These are phyloP conservation scores for Cornus suecica DNA, from an alignment of 148 eudicot genomes.

Conservation along the genomic window DNA sequence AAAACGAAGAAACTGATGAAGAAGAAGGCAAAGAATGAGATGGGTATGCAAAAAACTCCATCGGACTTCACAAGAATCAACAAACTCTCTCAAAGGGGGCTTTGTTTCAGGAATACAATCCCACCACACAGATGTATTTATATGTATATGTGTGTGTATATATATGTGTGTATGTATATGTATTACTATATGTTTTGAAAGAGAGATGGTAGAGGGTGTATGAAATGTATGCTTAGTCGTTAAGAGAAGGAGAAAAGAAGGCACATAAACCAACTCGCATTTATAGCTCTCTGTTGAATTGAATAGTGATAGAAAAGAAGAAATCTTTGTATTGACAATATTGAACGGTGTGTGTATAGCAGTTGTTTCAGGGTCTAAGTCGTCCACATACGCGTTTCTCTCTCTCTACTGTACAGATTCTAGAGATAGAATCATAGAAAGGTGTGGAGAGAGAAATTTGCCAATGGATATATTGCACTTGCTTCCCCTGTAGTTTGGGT, in stretches of 20 bases:
- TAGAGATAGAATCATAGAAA: background rate
- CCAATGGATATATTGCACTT: too few species aligned
- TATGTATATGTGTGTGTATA: constrained; percentile 2
- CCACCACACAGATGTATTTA: background rate
- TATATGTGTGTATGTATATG: background rate
- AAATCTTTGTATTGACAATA: too few species aligned
- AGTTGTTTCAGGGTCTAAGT: background rate
- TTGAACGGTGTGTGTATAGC: too few species aligned
- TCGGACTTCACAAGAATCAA: background rate
- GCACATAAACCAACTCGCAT: constrained; percentile 51
- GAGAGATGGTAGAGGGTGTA: background rate
- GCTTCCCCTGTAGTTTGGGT: too few species aligned
- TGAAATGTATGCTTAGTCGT: constrained; percentile 30
- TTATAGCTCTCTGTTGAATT: constrained; percentile 17
- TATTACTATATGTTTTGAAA: background rate
- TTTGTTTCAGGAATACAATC: background rate
- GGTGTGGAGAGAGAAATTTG: background rate
- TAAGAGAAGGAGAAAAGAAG: constrained; percentile 31
- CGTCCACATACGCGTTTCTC: constrained; percentile 19
- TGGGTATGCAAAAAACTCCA: constrained; percentile 57
- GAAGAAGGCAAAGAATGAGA: constrained; percentile 48
- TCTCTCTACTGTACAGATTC: background rate
- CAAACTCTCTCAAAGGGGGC: background rate
- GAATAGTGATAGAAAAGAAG: too few species aligned
- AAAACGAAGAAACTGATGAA: constrained; percentile 24